Percentiles rank a stretch among this genome's conserved stretches.
Evolutionary conservation across 352 stramenopile species (phyloP).

Genomic region (Labyrinthula sp.): DNA sequence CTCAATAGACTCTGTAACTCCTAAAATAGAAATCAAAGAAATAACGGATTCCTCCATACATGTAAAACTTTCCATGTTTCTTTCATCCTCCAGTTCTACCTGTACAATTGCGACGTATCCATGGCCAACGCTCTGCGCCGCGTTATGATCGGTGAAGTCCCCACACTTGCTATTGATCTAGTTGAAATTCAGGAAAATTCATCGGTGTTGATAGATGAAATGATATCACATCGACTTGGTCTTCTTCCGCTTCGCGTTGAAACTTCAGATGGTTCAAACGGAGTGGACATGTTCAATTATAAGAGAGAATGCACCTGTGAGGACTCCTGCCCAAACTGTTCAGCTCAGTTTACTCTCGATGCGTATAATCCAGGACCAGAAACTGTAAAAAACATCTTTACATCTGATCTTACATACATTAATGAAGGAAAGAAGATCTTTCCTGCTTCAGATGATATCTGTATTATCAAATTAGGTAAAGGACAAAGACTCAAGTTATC

Average conservation of each 20-base stretch:
- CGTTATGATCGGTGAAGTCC: conserved; percentile 84
- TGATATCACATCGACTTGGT: conserved; percentile 84
- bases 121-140: conserved; percentile 86
- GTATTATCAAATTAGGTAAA: conserved; percentile 81
- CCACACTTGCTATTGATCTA: conserved; percentile 93
- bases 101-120: conserved; percentile 81
- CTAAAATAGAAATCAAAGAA: conserved; percentile 77
- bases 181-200: conserved; percentile 91
- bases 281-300: conserved; percentile 57
- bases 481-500: conserved; percentile 78
- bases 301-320: conserved; percentile 37
- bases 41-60: conserved; percentile 75
- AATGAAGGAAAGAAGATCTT: conserved; percentile 47
- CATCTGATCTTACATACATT: conserved; percentile 39
- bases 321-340: conserved; percentile 82
- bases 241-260: conserved; percentile 68
- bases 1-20: too few species aligned
- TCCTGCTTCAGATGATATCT: conserved; percentile 78
- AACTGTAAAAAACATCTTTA: conserved; percentile 37
- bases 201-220: conserved; percentile 91
- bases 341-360: conserved; percentile 84
- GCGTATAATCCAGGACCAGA: conserved; percentile 40
- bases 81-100: conserved; percentile 81
- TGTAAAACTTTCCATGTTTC: too few species aligned
- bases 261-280: conserved; percentile 17